Percentiles rank a stretch among this genome's conserved stretches.
Evolutionary conservation across 495 filamentous ascomycete genomes (phyloP).

Genomic region (Tuber indicum): DNA sequence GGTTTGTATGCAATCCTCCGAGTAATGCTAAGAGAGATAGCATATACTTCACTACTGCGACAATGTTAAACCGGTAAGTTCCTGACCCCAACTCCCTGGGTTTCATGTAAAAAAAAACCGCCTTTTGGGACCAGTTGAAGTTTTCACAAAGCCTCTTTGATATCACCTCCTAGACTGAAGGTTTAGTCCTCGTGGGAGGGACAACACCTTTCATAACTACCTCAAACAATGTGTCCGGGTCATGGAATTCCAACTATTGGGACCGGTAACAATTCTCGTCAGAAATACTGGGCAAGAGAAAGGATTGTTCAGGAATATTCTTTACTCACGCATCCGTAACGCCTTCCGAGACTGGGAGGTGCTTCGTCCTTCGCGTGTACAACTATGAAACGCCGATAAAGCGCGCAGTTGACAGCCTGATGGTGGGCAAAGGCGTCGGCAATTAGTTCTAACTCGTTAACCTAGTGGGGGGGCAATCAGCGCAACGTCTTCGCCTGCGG

Average conservation of each 20-base stretch:
- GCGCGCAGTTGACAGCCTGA: slow-evolving; percentile 28
- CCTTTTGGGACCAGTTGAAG: background rate
- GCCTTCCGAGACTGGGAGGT: slow-evolving; percentile 26
- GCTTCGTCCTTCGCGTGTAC: slow-evolving; percentile 31
- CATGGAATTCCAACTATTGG: slow-evolving; percentile 13
- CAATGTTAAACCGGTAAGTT: background rate
- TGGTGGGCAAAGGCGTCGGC: slow-evolving; percentile 35
- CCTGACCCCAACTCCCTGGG: background rate
- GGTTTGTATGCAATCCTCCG: background rate
- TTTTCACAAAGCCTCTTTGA: background rate
- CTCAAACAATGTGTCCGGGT: slow-evolving; percentile 43
- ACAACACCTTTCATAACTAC: slow-evolving; percentile 54
- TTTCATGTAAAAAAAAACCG: background rate
- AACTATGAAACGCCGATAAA: slow-evolving; percentile 36
- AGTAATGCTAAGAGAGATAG: background rate
- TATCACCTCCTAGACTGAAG: slow-evolving; percentile 20
- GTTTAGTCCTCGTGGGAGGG: slow-evolving; percentile 13
- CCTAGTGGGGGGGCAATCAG: slow-evolving; percentile 17
- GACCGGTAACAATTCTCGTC: background rate
- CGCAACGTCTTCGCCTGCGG: slow-evolving; percentile 8
- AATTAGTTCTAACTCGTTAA: slow-evolving; percentile 31
- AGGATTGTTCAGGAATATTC: slow-evolving; percentile 18
- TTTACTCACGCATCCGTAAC: slow-evolving; percentile 43
- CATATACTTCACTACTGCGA: background rate
- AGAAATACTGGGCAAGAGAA: background rate